Conservation (phyloP, 176 grass and related monocot species). For the Melocanna baccifera region DNA sequence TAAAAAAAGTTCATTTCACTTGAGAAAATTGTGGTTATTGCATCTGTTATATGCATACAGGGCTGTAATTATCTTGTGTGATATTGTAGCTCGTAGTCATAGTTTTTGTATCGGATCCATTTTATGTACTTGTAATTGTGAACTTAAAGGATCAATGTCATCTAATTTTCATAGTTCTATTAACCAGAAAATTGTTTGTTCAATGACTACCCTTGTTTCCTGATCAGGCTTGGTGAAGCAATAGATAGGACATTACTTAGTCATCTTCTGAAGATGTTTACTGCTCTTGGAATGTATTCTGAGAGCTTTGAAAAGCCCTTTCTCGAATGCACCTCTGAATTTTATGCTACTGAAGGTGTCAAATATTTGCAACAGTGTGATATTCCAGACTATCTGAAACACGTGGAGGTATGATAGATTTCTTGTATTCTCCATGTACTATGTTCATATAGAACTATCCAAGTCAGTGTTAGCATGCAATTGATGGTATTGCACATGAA, state of each 20-base stretch:
- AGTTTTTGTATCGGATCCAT: background rate
- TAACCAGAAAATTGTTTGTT: constrained; percentile 19
- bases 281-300: constrained; percentile 90
- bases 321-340: constrained; percentile 84
- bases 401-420: constrained; percentile 65
- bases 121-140: constrained; percentile 2
- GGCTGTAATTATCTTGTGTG: constrained; percentile 6
- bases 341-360: constrained; percentile 93
- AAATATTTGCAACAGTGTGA: constrained; percentile 98
- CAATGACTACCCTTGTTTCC: constrained; percentile 1
- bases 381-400: constrained; percentile 93
- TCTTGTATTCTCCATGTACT: constrained; percentile 20
- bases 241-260: constrained; percentile 89
- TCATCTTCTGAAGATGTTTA: constrained; percentile 98
- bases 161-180: constrained; percentile 1
- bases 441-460: constrained; percentile 18
- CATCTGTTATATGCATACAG: background rate
- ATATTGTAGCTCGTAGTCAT: background rate
- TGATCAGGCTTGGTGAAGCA: constrained; percentile 87
- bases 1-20: background rate
- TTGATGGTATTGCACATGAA: constrained; percentile 21
- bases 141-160: constrained; percentile 2
- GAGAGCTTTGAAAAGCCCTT: constrained; percentile 92
- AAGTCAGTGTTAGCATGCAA: constrained; percentile 24
- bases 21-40: background rate